Base-by-base conservation (phyloP, 2,329 filamentous ascomycete genomes). In the Lasiodiplodia theobromae region DNA sequence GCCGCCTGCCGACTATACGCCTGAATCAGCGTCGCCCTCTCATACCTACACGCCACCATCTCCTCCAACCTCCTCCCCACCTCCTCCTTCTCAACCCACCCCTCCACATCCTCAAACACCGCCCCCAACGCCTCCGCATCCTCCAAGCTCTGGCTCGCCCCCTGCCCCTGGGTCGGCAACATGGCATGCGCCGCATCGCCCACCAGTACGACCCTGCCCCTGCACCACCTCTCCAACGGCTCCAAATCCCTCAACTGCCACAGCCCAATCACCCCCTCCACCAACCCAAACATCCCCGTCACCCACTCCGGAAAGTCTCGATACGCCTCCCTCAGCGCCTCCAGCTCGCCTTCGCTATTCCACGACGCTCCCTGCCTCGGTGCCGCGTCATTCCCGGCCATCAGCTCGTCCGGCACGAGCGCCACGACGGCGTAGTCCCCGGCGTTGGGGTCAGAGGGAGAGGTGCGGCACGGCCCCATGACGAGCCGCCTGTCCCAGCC, bases 111-210 rank as follows among this genome's bases (percentile, higher is more conserved):
- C 23, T 44, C 66, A 8, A 40, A 67, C 53, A 31, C 72, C 51
- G 28, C 68, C 54, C 21, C 76, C 11, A 87, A 76, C 0, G 82
- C 79, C 70, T 86, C 82, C 0, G 80, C 81, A 74, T 89, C 87
- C 73, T 89, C 86, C 12, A 89, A 72, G 0, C 85, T 86, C 74
- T 88, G 86, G 4, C 82, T 84, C 0, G 84, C 82, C 0, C 87
- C 87, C 74, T 88, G 86, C 2, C 86, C 86, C 0, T 82, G 83
- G 6, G 82, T 84, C 0, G 87, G 82, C 2, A 85, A 83, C 67
- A 88, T 77, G 0, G 86, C 86, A 75, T 89, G 86, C 0, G 86
- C 86, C 2, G 86, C 86, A 74, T 89, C 87, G 4, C 87, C 87
- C 2, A 88, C 76, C 2, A 89, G 75, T 4, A 89, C 79, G 2